phyloP scores from a whole-genome alignment of 805 yeast genomes.

The Myxozyma mucilagina region DNA sequence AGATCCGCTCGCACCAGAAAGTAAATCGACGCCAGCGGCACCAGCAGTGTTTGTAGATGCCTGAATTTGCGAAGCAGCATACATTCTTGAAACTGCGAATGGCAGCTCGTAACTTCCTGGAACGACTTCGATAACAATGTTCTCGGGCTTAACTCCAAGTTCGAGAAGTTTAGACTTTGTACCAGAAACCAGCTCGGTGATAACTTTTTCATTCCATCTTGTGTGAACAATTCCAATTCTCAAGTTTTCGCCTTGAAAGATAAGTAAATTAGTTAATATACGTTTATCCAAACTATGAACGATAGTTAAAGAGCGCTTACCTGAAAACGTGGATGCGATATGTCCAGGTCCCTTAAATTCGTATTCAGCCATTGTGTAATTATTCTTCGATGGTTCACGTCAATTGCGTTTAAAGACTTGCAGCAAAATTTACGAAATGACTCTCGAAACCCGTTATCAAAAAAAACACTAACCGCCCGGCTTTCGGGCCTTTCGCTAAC shows the following conservation, averaged over 20 bases:
- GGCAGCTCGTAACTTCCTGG: slow-evolving; percentile 97
- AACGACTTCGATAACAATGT: slow-evolving; percentile 78
- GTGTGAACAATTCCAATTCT: slow-evolving; percentile 90
- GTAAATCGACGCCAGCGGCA: slow-evolving; percentile 23
- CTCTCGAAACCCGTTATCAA: neutral
- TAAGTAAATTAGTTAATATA: neutral
- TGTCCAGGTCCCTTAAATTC: slow-evolving; percentile 19
- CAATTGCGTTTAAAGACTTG: neutral
- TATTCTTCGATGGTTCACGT: neutral
- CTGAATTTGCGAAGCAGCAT: slow-evolving; percentile 30
- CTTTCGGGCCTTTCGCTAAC: too few relatives aligned
- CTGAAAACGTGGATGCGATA: slow-evolving; percentile 9
- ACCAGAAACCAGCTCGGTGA: slow-evolving; percentile 78
- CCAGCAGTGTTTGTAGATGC: slow-evolving; percentile 8
- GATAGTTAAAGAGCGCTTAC: neutral
- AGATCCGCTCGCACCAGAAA: slow-evolving; percentile 16
- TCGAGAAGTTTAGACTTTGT: slow-evolving; percentile 59
- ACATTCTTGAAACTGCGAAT: slow-evolving; percentile 55
- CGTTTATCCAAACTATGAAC: neutral
- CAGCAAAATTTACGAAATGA: neutral
- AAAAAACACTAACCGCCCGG: too few relatives aligned
- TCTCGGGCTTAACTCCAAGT: slow-evolving; percentile 71
- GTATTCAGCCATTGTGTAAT: slow-evolving; percentile 9
- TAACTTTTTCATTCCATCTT: slow-evolving; percentile 84
- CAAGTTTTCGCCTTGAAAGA: slow-evolving; percentile 43